Evolutionary conservation across 345 rosid genomes (phyloP).

Genomic region (Gossypioides kirkii): DNA sequence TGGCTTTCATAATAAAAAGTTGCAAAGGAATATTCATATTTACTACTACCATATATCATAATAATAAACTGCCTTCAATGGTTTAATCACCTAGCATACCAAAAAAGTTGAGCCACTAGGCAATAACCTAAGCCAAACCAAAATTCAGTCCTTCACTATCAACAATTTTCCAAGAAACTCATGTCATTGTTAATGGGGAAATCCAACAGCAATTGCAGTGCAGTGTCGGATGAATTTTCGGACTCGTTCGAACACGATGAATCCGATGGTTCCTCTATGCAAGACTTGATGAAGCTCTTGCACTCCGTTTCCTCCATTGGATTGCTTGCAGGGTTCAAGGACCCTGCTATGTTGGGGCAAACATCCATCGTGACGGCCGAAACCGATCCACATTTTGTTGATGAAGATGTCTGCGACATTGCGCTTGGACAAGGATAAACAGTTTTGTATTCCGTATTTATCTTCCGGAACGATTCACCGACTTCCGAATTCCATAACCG

Average conservation of each 20-base stretch:
- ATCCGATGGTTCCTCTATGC: slow-evolving; percentile 29
- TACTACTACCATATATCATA: background rate
- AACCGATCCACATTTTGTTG: slow-evolving; percentile 49
- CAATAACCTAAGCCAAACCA: too few relatives aligned
- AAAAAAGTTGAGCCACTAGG: too few relatives aligned
- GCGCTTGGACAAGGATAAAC: slow-evolving; percentile 33
- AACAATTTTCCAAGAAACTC: slow-evolving; percentile 66
- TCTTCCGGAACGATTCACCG: slow-evolving; percentile 69
- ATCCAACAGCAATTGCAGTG: slow-evolving; percentile 74
- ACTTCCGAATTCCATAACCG: slow-evolving; percentile 88
- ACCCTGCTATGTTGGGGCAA: slow-evolving; percentile 24
- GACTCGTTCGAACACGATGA: slow-evolving; percentile 45
- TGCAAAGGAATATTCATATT: background rate
- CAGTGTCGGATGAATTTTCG: slow-evolving; percentile 74
- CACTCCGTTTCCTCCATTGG: slow-evolving; percentile 35
- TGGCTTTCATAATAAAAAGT: too few relatives aligned
- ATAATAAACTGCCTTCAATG: background rate
- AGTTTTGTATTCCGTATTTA: slow-evolving; percentile 27
- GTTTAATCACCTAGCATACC: background rate
- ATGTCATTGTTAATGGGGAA: slow-evolving; percentile 89
- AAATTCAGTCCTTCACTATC: slow-evolving; percentile 10
- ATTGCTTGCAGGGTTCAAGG: slow-evolving; percentile 26
- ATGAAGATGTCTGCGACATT: slow-evolving; percentile 41
- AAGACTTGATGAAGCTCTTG: slow-evolving; percentile 44
- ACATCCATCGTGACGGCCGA: slow-evolving; percentile 35